Percentiles rank a stretch among this genome's conserved stretches.
Evolutionary conservation across 768 basidiomycete species (phyloP).

Genomic region (Leccinellum albellum): DNA sequence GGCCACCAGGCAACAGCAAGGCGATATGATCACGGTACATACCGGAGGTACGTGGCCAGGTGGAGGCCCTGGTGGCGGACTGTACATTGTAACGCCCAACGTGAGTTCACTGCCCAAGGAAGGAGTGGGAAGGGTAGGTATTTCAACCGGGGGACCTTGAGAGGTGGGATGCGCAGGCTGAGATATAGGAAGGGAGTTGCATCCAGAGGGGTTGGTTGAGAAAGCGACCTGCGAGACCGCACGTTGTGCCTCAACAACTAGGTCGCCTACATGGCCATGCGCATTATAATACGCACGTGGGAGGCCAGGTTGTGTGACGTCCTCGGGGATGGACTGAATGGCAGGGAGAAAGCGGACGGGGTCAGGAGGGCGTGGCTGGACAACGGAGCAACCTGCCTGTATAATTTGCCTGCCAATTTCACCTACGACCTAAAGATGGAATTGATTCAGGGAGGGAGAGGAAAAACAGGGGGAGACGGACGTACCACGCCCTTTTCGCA

Average conservation of each 20-base stretch:
- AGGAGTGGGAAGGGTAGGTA: conserved; percentile 31
- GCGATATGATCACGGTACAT: conserved; percentile 13
- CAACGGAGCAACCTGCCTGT: conserved; percentile 27
- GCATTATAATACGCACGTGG: conserved; percentile 69
- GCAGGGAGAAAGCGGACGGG: background rate
- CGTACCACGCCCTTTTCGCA: conserved; percentile 73
- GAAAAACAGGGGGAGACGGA: conserved; percentile 1
- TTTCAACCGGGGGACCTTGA: background rate
- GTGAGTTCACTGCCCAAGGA: conserved; percentile 31
- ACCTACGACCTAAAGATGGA: conserved; percentile 39
- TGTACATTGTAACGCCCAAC: conserved; percentile 13
- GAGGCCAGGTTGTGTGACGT: conserved; percentile 76
- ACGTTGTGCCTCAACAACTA: conserved; percentile 61
- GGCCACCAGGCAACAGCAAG: conserved; percentile 21
- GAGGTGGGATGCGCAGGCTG: conserved; percentile 1
- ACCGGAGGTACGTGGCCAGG: conserved; percentile 13
- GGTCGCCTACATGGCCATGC: conserved; percentile 55
- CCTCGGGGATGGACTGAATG: conserved; percentile 73
- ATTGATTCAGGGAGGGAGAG: background rate
- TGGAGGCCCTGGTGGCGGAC: conserved; percentile 8
- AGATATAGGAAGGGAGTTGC: background rate
- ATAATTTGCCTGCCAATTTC: conserved; percentile 47
- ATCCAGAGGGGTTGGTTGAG: conserved; percentile 36
- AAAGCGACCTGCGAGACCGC: conserved; percentile 52
- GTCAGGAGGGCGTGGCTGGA: conserved; percentile 1